Percentiles rank a stretch among this genome's conserved stretches.
phyloP scores from a whole-genome alignment of 2,329 filamentous ascomycete species.

The Pseudopyricularia javanii region DNA sequence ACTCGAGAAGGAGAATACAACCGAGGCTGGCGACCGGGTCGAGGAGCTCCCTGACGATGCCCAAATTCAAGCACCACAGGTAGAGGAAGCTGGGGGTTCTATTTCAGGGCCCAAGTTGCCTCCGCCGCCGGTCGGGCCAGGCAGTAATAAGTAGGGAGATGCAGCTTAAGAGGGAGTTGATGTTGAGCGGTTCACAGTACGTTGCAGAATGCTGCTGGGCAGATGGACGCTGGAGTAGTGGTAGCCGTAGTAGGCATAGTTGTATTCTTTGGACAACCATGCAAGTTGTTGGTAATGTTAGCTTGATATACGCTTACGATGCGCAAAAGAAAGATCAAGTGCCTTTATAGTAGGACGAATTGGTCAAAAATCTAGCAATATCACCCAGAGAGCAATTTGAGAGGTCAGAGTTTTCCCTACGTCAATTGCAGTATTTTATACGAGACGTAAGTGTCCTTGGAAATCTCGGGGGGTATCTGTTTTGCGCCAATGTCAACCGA shows the following conservation, averaged over 20 bases:
- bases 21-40: conserved; percentile 16
- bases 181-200: neutral
- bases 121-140: neutral
- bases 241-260: no score
- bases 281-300: no score
- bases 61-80: neutral
- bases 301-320: no score
- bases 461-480: neutral
- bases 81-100: neutral
- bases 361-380: no score
- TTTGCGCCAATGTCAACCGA: neutral
- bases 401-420: no score
- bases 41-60: conserved; percentile 39
- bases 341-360: no score
- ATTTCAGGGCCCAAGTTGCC: neutral
- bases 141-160: neutral
- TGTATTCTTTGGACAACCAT: no score
- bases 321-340: no score
- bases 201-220: neutral
- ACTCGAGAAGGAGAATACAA: conserved; percentile 36
- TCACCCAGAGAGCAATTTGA: no score
- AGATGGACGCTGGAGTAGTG: no score
- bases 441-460: no score
- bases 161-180: neutral
- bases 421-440: no score